Conservation (phyloP, 768 basidiomycete species). For the Suillus alpinus region DNA sequence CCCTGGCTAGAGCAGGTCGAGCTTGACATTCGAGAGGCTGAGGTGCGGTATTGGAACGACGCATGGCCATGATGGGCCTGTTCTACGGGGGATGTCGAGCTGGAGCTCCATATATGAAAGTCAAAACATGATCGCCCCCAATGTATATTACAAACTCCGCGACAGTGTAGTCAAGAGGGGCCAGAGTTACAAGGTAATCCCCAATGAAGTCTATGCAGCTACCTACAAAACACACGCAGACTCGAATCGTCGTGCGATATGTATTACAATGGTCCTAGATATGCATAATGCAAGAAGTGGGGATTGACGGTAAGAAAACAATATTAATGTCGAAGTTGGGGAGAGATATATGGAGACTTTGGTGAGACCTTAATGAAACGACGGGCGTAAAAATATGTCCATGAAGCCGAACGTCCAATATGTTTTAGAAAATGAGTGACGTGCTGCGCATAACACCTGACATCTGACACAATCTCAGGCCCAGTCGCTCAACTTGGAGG, state of each 20-base stretch:
- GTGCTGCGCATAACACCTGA: not conserved
- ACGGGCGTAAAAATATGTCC: constrained; percentile 15
- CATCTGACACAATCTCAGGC: not conserved
- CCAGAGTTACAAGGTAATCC: not conserved
- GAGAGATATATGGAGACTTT: not conserved
- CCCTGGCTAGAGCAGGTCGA: constrained; percentile 1
- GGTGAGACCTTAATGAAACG: constrained; percentile 10
- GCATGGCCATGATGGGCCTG: constrained; percentile 22
- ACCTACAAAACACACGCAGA: constrained; percentile 8
- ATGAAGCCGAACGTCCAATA: constrained; percentile 14
- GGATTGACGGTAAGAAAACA: constrained; percentile 5
- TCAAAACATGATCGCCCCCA: not conserved
- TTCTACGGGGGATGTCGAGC: not conserved
- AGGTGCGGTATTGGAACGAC: constrained; percentile 31
- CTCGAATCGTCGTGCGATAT: constrained; percentile 8
- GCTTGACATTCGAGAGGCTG: constrained; percentile 11
- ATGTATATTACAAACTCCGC: constrained; percentile 13
- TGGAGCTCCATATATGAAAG: not conserved
- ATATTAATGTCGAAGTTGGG: constrained; percentile 6
- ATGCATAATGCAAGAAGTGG: constrained; percentile 8
- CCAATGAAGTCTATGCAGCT: not conserved
- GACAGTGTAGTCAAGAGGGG: not conserved
- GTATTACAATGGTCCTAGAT: constrained; percentile 20
- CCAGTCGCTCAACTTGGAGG: constrained; percentile 32
- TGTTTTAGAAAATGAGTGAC: constrained; percentile 10